Base-by-base conservation (phyloP, 2,329 filamentous ascomycete genomes). In the Leptosphaerulina australis region DNA sequence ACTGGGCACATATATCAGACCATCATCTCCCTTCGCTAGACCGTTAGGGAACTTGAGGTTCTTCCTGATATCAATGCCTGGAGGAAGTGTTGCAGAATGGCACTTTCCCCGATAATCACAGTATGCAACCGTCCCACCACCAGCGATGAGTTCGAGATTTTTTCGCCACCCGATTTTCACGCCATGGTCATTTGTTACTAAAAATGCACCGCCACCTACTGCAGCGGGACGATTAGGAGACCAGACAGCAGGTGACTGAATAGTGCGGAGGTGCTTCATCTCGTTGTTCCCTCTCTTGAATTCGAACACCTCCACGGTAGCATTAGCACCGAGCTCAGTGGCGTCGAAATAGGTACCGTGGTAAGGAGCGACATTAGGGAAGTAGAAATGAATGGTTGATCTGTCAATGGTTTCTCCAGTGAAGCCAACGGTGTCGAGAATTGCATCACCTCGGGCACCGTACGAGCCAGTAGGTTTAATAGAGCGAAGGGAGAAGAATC, bases 31-130 rank as follows among this genome's bases (percentile, higher is more conserved):
- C 15, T 41, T 55, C 1, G 62, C 49, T 1, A 70, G 50, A 3
- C 67, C 66, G 25, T 70, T 70, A 4, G 67, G 62, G 35, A 69
- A 66, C 31, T 63, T 70, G 43, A 70, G 59, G 12, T 53, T 59
- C 5, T 54, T 26, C n/a, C 56, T 50, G 4, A 61, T 57, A 11
- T 62, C 31, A 12, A 54, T 21, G 2, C 30, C 26, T 6, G 46
- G 39, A 0, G 47, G 37, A 7, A 31, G 26, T 4, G 54, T 56
- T 2, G 60, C 59, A 3, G 48, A 4, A 21, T 65, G 55, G 35
- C 67, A 70, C 1, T 51, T 33, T 1, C 61, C 60, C 0, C 46
- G 28, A 11, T 43, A 28, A 2, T 54, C 33, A 49, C 67, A 70
- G 44, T 63, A 65, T 3, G 58, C 62, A 0, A 70, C 53, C 18